A percentile compares a stretch with the other conserved stretches of the same genome.
These are phyloP conservation scores for Penicillium taxi DNA, from an alignment of 495 filamentous ascomycete genomes.

Conservation along the genomic window DNA sequence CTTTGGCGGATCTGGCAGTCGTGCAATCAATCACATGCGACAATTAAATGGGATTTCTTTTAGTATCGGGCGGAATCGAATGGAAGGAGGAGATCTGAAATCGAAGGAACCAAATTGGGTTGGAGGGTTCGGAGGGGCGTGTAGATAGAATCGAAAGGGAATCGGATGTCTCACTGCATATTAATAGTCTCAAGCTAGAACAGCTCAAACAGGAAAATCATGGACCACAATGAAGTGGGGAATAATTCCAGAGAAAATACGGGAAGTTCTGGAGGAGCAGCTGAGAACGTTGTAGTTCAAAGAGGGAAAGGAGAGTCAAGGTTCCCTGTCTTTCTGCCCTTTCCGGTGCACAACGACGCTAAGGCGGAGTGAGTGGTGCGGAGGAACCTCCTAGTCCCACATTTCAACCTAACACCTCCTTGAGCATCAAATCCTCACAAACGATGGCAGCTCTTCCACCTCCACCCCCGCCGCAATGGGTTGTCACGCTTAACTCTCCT, in stretches of 20 bases:
- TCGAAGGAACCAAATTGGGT: not conserved
- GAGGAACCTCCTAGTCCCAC: constrained; percentile 12
- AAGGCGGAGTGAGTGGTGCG: constrained; percentile 23
- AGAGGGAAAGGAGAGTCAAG: constrained; percentile 9
- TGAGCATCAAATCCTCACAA: constrained; percentile 2
- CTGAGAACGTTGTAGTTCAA: too few species aligned
- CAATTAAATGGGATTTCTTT: not conserved
- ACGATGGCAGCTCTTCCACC: constrained; percentile 34
- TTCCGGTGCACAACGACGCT: too few species aligned
- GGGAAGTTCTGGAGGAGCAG: constrained; percentile 4
- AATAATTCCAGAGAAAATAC: constrained; percentile 10
- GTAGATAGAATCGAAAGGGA: too few species aligned
- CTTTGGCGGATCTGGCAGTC: constrained; percentile 5
- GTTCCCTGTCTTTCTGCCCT: too few species aligned
- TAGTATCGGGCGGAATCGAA: constrained; percentile 1
- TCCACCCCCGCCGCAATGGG: constrained; percentile 69
- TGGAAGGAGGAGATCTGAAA: not conserved
- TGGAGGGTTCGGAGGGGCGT: constrained; percentile 5
- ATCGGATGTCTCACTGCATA: too few species aligned
- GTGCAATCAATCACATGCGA: constrained; percentile 13
- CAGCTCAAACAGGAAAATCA: constrained; percentile 12
- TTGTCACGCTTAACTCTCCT: constrained; percentile 62
- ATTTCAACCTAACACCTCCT: constrained; percentile 1
- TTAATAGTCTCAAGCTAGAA: too few species aligned
- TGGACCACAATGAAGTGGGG: constrained; percentile 12